Conservation (phyloP, 1,284 basidiomycete genomes). For the Moesziomyces antarcticus region DNA sequence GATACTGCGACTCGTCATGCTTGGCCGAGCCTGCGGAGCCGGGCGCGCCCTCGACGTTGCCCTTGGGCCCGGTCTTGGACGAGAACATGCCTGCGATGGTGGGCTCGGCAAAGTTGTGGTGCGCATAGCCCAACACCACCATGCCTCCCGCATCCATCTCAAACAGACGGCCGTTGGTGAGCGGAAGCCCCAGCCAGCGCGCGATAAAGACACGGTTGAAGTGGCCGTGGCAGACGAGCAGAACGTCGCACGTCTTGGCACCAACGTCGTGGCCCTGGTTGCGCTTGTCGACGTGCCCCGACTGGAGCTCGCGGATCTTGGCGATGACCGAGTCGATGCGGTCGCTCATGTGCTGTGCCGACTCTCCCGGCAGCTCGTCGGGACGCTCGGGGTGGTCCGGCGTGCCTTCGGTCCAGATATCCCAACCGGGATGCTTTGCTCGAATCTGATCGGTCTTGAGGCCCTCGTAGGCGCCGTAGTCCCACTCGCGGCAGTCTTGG, state of each 20-base stretch:
- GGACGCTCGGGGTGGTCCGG: constrained; percentile 56
- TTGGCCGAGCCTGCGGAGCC: constrained; percentile 20
- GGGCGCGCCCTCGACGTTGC: constrained; percentile 13
- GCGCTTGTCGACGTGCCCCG: constrained; percentile 51
- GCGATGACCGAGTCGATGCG: constrained; percentile 61
- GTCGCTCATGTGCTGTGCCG: constrained; percentile 57
- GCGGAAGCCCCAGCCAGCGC: constrained; percentile 59
- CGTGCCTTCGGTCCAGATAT: constrained; percentile 64
- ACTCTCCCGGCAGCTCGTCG: constrained; percentile 58
- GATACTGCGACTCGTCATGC: constrained; percentile 65
- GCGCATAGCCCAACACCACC: constrained; percentile 63
- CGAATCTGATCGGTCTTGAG: constrained; percentile 61
- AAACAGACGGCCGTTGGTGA: constrained; percentile 55
- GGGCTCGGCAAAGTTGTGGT: constrained; percentile 62
- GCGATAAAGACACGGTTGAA: constrained; percentile 65
- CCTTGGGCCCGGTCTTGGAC: constrained; percentile 53
- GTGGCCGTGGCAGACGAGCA: constrained; percentile 65
- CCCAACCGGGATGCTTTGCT: constrained; percentile 56
- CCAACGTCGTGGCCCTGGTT: constrained; percentile 45
- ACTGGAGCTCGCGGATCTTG: constrained; percentile 55
- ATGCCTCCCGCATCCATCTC: constrained; percentile 65
- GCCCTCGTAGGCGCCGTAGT: constrained; percentile 66
- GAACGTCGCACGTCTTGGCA: constrained; percentile 53
- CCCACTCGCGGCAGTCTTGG: constrained; percentile 65
- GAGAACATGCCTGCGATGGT: constrained; percentile 63